Evolutionary conservation across 2,329 filamentous ascomycete genomes (phyloP).

Genomic region (Ophiostoma piceae): DNA sequence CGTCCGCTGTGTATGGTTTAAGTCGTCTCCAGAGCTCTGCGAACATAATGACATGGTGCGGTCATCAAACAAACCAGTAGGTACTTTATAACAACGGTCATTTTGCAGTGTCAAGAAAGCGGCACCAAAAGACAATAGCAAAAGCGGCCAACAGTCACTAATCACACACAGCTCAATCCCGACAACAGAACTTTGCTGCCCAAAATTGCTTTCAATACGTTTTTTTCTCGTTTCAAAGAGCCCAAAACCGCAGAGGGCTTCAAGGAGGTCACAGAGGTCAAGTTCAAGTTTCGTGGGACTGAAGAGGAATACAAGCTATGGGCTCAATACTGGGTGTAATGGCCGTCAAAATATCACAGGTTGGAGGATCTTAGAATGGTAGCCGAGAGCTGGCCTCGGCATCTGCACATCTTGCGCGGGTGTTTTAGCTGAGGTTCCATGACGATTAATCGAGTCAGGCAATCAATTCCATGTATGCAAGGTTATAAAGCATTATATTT

Average conservation of each 20-base stretch:
- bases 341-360: background rate
- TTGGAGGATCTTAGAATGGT: background rate
- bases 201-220: constrained; percentile 73
- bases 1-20: constrained; percentile 83
- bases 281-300: constrained; percentile 70
- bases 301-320: constrained; percentile 65
- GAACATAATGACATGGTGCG: constrained; percentile 87
- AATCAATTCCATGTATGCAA: background rate
- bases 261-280: constrained; percentile 66
- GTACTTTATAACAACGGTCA: background rate
- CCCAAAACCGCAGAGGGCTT: constrained; percentile 76
- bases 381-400: too few species aligned
- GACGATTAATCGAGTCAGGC: background rate
- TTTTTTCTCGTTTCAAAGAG: constrained; percentile 64
- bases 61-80: constrained; percentile 46
- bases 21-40: constrained; percentile 61
- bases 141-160: background rate
- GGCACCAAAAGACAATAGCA: too few species aligned
- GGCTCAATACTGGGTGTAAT: constrained; percentile 69
- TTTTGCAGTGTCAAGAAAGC: too few species aligned
- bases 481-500: background rate
- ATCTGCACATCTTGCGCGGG: too few species aligned
- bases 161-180: constrained; percentile 61
- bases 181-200: constrained; percentile 71
- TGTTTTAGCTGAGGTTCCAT: too few species aligned